Evolutionary conservation across 768 basidiomycete species (phyloP).

Genomic region (Tremella mesenterica): DNA sequence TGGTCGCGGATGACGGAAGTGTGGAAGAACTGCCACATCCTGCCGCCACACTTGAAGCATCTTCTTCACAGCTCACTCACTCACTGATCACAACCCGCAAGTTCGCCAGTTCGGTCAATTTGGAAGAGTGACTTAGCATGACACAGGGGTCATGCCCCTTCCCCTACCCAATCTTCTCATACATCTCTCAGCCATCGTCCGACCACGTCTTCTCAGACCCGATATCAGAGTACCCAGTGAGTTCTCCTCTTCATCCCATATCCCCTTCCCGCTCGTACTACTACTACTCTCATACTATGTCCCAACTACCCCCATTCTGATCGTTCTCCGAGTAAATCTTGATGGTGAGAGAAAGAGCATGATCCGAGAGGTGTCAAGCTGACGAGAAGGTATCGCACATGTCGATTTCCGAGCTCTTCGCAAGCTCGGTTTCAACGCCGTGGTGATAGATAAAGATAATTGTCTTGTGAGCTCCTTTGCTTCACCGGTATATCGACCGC

Average conservation of each 20-base stretch:
- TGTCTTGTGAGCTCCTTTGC: constrained; percentile 60
- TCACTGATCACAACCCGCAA: too few relatives aligned
- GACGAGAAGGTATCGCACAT: constrained; percentile 30
- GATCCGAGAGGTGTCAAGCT: background rate
- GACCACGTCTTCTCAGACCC: constrained; percentile 26
- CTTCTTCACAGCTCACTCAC: too few relatives aligned
- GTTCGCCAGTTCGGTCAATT: too few relatives aligned
- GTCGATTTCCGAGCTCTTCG: constrained; percentile 49
- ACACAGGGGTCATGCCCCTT: constrained; percentile 3
- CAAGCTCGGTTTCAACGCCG: constrained; percentile 72
- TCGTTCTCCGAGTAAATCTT: background rate
- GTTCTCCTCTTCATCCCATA: constrained; percentile 3
- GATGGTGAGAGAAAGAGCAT: background rate
- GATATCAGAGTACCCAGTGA: constrained; percentile 32
- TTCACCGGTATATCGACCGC: background rate
- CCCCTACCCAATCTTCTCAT: constrained; percentile 31
- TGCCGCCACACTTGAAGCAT: too few relatives aligned
- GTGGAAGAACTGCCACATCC: too few relatives aligned
- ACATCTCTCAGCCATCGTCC: constrained; percentile 25
- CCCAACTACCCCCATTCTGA: background rate
- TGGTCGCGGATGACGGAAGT: too few relatives aligned
- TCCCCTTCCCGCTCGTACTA: background rate
- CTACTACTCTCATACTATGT: background rate
- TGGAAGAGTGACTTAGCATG: too few relatives aligned
- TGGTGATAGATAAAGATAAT: constrained; percentile 95